Evolutionary conservation across 495 filamentous ascomycete genomes (phyloP), one percentile per base, ranked within the genome.

Genomic region (Trichoderma erinaceum): DNA sequence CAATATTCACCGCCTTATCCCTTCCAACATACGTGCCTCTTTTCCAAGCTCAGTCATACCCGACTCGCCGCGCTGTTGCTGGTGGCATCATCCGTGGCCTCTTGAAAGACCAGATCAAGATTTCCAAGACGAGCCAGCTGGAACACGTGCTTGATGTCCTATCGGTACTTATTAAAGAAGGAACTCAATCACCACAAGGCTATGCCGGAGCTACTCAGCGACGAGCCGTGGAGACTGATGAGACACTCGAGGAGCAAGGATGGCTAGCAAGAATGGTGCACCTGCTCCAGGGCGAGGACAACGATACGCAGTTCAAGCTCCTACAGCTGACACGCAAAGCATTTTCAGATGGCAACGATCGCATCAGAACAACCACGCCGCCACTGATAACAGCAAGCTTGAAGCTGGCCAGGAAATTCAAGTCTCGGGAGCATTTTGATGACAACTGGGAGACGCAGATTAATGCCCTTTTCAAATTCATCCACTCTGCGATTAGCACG

Each of bases 201-300:
- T 97, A 96, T 73, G 90, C 92, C 13, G 92, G 92, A 7, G 85
- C 88, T 35, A 88, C 90, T 78, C 77, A 89, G 84, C 74, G 89
- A 80, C 68, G 83, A 75, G 63, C 83, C 7, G 63, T 87, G 38
- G 86, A 88, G 74, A 97, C 96, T 1, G 96, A 98, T 50, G 95
- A 99, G 78, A 97, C 94, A 0, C 87, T 98, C 69, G 93, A 97
- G 77, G 95, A 98, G 77, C 95, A 99, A 83, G 95, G 95, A 44
- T 96, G 92, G 90, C 81, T 99, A 64, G 95, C 96, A 52, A 84
- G 96, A 73, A 85, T 99, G 67, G 87, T 97, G 25, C 96, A 99
- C 78, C 81, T 98, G 41, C 86, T 99, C 41, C 81, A 92, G 68
- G 88, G 86, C 16, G 81, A 90, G 27, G 85, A 93, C 73, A 98